Percentiles rank a stretch among this genome's conserved stretches.
These are phyloP conservation scores for Chaetoceros muelleri DNA, from an alignment of 108 stramenopile genomes.

Conservation along the genomic window DNA sequence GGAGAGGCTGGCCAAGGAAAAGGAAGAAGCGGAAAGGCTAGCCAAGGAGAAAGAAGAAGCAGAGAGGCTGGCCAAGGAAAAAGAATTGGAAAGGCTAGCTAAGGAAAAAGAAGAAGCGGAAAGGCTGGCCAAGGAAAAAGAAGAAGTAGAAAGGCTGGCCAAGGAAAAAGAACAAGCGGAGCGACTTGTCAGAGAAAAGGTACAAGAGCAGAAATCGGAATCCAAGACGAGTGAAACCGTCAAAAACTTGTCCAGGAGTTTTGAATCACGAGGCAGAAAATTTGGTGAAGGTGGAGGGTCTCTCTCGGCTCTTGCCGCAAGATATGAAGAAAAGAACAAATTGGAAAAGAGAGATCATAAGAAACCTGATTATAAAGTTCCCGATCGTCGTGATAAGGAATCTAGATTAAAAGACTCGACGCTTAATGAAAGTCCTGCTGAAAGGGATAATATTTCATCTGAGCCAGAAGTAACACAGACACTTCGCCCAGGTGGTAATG, in stretches of 20 bases:
- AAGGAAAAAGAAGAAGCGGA: conserved; percentile 6
- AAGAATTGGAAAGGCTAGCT: conserved; percentile 1
- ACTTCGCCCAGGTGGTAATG: no score
- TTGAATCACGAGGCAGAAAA: neutral
- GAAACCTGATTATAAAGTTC: neutral
- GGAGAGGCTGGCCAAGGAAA: conserved; percentile 12
- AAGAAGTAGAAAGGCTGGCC: conserved; percentile 10
- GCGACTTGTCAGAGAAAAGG: no score
- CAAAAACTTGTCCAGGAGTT: conserved; percentile 1
- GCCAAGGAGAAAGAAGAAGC: conserved; percentile 9
- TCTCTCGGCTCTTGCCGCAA: conserved; percentile 5
- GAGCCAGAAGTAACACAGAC: neutral
- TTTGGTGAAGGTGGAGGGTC: conserved; percentile 3
- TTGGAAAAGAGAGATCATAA: neutral
- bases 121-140: conserved; percentile 2
- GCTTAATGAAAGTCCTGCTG: neutral
- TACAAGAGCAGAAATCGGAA: no score
- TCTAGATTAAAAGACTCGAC: conserved; percentile 3
- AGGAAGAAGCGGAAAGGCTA: conserved; percentile 11
- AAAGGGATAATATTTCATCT: neutral
- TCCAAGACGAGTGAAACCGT: no score
- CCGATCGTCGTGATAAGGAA: conserved; percentile 3
- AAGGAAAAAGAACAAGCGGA: conserved; percentile 4
- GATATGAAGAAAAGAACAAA: neutral
- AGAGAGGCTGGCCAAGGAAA: conserved; percentile 10